Percentiles rank a stretch among this genome's conserved stretches.
phyloP scores from a whole-genome alignment of 2,329 filamentous ascomycete genomes.

The Pleomassaria siparia region DNA sequence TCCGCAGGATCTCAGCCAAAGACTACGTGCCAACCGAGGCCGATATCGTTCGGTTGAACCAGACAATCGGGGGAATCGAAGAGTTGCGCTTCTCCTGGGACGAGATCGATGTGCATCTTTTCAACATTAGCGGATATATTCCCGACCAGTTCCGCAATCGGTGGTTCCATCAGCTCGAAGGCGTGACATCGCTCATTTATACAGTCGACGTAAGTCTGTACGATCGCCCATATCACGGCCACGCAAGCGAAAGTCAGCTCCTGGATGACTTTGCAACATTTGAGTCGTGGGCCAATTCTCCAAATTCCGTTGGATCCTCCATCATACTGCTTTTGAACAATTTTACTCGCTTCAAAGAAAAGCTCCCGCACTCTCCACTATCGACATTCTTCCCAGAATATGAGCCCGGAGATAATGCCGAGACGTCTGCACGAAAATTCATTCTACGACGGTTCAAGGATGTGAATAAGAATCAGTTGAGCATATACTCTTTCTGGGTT shows the following conservation, averaged over 20 bases:
- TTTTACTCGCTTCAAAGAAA: constrained; percentile 36
- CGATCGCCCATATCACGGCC: constrained; percentile 32
- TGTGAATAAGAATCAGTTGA: constrained; percentile 30
- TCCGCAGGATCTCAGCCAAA: constrained; percentile 24
- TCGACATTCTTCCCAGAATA: constrained; percentile 36
- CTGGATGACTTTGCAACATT: constrained; percentile 35
- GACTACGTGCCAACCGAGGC: constrained; percentile 37
- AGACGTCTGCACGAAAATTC: constrained; percentile 33
- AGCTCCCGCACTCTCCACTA: constrained; percentile 32
- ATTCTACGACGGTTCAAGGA: constrained; percentile 35
- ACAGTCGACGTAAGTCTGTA: constrained; percentile 37
- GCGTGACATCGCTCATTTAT: constrained; percentile 34
- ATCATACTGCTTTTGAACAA: constrained; percentile 40
- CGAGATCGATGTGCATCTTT: constrained; percentile 37
- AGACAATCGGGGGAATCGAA: constrained; percentile 31
- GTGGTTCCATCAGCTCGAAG: constrained; percentile 42
- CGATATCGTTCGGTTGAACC: constrained; percentile 38
- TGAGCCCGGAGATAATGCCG: constrained; percentile 19
- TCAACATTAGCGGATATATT: constrained; percentile 37
- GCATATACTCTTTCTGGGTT: constrained; percentile 41
- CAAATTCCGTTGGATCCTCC: constrained; percentile 29
- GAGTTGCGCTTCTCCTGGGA: constrained; percentile 41
- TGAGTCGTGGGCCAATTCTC: constrained; percentile 31
- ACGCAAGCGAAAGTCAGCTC: constrained; percentile 29
- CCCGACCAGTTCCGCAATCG: constrained; percentile 36